Conservation (phyloP, 1,139 yeast species). For the Hansenula lynferdii region DNA sequence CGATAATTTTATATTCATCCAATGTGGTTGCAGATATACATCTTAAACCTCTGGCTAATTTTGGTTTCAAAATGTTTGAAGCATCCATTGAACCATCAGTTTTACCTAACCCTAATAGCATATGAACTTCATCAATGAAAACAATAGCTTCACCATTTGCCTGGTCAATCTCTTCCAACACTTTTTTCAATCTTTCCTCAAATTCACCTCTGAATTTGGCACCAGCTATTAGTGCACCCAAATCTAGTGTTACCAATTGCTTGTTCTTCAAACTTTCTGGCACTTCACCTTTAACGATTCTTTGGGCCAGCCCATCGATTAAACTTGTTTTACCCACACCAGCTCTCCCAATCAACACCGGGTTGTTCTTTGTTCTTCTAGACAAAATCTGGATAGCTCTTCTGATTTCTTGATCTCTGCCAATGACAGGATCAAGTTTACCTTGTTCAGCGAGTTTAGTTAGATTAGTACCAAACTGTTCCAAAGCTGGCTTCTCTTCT, state of each 20-base stretch:
- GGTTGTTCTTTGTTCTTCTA: conserved; percentile 90
- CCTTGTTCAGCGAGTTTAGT: conserved; percentile 87
- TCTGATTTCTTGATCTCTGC: conserved; percentile 91
- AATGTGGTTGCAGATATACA: conserved; percentile 96
- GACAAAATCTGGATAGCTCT: conserved; percentile 90
- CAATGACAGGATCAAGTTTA: conserved; percentile 93
- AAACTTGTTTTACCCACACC: conserved; percentile 98
- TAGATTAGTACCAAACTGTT: conserved; percentile 81
- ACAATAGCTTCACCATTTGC: conserved; percentile 74
- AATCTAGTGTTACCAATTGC: conserved; percentile 74
- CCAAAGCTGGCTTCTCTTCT: conserved; percentile 70
- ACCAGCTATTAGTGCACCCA: conserved; percentile 88
- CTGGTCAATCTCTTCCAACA: conserved; percentile 82
- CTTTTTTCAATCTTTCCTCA: conserved; percentile 82
- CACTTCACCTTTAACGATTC: conserved; percentile 86
- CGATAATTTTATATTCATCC: conserved; percentile 86
- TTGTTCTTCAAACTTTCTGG: conserved; percentile 92
- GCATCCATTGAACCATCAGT: conserved; percentile 97
- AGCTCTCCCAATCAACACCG: conserved; percentile 90
- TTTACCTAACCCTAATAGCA: conserved; percentile 88
- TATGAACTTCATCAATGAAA: conserved; percentile 90
- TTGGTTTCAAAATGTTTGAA: conserved; percentile 87
- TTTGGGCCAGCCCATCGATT: conserved; percentile 93
- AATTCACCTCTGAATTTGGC: conserved; percentile 96
- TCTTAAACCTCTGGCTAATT: conserved; percentile 89